These are phyloP conservation scores for Penicillium herquei DNA, from an alignment of 495 filamentous ascomycete genomes.

Conservation along the genomic window DNA sequence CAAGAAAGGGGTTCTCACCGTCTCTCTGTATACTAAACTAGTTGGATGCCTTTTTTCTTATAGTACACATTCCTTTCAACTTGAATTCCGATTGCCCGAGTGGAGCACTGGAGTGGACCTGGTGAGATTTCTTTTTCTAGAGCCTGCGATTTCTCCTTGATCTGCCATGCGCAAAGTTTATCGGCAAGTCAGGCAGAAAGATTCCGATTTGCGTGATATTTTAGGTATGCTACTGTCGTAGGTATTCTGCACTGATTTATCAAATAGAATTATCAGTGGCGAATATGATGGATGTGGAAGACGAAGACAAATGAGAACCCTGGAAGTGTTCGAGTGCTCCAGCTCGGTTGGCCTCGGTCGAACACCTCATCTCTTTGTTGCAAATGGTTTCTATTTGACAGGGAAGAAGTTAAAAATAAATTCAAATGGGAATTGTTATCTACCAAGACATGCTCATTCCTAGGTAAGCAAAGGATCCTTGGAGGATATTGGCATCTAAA, in stretches of 20 bases:
- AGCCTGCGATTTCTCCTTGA: too few species aligned
- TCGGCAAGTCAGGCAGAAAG: neutral
- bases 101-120: too few species aligned
- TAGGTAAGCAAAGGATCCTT: too few species aligned
- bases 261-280: neutral
- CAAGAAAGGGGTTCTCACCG: conserved; percentile 1
- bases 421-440: neutral
- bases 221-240: neutral
- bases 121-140: too few species aligned
- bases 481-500: too few species aligned
- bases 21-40: neutral
- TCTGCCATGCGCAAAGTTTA: neutral
- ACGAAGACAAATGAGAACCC: neutral
- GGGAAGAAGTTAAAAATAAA: conserved; percentile 1
- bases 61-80: neutral
- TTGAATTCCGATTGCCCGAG: too few species aligned
- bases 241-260: neutral
- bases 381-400: neutral
- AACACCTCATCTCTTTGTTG: neutral
- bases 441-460: too few species aligned
- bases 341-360: conserved; percentile 20
- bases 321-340: neutral
- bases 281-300: neutral
- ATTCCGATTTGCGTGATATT: neutral
- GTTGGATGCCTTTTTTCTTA: neutral